Evolutionary conservation across 108 stramenopile genomes (phyloP).

Genomic region (Conticribra guillardii): DNA sequence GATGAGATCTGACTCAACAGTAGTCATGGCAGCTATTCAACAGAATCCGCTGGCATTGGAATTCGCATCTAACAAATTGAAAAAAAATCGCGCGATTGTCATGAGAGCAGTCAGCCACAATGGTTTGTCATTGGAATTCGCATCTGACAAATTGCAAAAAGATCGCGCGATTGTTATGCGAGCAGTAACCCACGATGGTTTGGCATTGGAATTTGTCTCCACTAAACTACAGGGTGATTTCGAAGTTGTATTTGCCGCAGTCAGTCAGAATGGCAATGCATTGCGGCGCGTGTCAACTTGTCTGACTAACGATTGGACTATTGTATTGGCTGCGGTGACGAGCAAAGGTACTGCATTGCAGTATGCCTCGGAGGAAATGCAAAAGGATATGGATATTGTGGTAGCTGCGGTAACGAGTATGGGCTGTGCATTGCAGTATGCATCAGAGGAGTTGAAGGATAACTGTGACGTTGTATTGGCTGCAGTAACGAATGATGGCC

Average conservation of each 20-base stretch:
- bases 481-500: neutral
- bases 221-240: too few relatives aligned
- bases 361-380: constrained; percentile 18
- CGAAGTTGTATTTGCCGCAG: too few relatives aligned
- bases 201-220: too few relatives aligned
- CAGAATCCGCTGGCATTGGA: constrained; percentile 28
- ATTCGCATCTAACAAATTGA: constrained; percentile 45
- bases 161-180: constrained; percentile 36
- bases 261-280: constrained; percentile 35
- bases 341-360: constrained; percentile 24
- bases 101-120: constrained; percentile 30
- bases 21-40: constrained; percentile 1
- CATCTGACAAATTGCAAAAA: constrained; percentile 36
- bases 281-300: constrained; percentile 32
- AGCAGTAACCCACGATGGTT: too few relatives aligned
- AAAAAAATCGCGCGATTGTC: constrained; percentile 45
- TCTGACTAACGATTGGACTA: constrained; percentile 27
- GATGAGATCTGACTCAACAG: neutral
- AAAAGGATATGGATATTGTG: constrained; percentile 17
- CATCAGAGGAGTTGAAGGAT: neutral
- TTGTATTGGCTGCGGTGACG: constrained; percentile 47
- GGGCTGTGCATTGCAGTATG: neutral
- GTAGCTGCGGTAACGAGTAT: neutral
- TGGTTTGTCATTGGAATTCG: constrained; percentile 42
- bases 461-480: neutral